These are phyloP conservation scores for Besnoitia besnoiti DNA, from an alignment of 169 alveolate genomes.

Conservation along the genomic window DNA sequence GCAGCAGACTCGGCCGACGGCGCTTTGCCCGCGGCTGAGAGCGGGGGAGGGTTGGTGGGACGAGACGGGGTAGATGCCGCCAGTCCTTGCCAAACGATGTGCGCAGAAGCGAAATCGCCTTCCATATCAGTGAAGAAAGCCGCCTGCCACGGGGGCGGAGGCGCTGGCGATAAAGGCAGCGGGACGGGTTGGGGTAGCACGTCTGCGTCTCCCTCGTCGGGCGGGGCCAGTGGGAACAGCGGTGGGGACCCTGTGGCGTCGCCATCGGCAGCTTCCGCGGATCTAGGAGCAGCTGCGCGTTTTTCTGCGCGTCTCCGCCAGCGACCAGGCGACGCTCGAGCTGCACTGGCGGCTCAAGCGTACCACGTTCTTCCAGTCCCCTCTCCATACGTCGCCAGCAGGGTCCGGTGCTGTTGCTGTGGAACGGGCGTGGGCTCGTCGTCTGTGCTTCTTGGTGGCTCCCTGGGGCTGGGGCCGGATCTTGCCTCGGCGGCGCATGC, in stretches of 20 bases:
- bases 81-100: not conserved
- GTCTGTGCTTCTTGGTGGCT: not conserved
- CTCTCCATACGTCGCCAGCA: not conserved
- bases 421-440: not conserved
- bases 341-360: not conserved
- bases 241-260: not conserved
- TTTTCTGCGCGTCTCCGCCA: not conserved
- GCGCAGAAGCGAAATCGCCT: not conserved
- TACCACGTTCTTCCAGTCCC: not conserved
- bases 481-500: not conserved
- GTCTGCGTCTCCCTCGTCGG: not conserved
- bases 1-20: not conserved
- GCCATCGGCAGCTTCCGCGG: not conserved
- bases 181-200: not conserved
- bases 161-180: not conserved
- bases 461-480: not conserved
- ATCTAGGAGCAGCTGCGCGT: not conserved
- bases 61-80: not conserved
- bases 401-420: not conserved
- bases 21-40: not conserved
- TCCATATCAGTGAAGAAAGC: not conserved
- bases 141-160: not conserved
- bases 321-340: constrained; percentile 12
- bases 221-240: not conserved
- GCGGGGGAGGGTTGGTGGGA: not conserved